These are phyloP conservation scores for Barnettozyma vustinii DNA, from an alignment of 805 yeast genomes.

Conservation along the genomic window DNA sequence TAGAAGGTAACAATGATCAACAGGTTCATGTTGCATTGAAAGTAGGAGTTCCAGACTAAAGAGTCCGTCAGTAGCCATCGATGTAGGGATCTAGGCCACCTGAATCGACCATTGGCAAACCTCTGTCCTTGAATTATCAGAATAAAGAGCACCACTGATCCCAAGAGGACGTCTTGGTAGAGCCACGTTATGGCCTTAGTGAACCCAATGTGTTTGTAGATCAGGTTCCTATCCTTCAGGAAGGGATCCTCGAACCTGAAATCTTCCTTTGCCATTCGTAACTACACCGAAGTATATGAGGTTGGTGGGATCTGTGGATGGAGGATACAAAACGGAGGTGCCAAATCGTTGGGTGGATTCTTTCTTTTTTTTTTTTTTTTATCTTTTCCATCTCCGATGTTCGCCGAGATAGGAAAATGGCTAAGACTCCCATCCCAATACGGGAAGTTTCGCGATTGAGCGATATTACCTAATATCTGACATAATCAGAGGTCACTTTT, in stretches of 20 bases:
- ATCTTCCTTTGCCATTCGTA: constrained; percentile 8
- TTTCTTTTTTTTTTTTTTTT: not conserved
- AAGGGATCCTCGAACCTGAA: constrained; percentile 22
- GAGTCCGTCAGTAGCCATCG: constrained; percentile 7
- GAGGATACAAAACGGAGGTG: not conserved
- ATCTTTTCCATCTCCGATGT: constrained; percentile 2
- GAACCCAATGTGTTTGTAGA: constrained; percentile 18
- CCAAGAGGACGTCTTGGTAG: constrained; percentile 18
- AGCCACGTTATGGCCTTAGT: constrained; percentile 18
- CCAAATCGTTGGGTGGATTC: not conserved
- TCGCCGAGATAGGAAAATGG: not conserved
- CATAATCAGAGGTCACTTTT: not conserved
- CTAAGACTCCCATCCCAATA: not conserved
- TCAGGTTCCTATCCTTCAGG: constrained; percentile 14
- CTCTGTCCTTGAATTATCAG: not conserved
- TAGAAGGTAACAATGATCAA: constrained; percentile 12
- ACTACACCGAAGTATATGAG: not conserved
- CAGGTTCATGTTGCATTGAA: constrained; percentile 14
- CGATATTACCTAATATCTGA: not conserved
- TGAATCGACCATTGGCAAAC: not conserved
- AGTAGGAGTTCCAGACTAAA: constrained; percentile 10
- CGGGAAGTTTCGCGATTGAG: not conserved
- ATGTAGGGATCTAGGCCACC: not conserved
- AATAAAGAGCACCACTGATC: not conserved
- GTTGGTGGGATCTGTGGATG: not conserved